Base-by-base conservation (phyloP, 257 asterid species). In the Apocynum venetum region DNA sequence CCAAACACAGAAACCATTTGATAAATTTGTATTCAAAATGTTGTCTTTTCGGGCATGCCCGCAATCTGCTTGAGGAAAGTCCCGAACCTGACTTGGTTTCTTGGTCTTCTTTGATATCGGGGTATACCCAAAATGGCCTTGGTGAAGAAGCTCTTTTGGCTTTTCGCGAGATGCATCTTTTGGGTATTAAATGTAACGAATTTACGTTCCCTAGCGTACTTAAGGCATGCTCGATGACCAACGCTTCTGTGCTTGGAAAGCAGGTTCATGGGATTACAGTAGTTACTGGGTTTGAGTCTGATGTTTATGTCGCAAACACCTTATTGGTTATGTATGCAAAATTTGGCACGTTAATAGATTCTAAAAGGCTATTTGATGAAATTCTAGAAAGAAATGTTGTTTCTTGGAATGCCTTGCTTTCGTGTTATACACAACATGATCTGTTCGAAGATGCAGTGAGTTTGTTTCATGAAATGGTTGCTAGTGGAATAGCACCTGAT, bases 41-140 rank as follows among this genome's bases (percentile, higher is more conserved):
- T 70, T 65, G 80, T 49, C 38, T 76, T 15, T 89, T 88, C 44
- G 49, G 49, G 38, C 69, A 79, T 74, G 97, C 97, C 60, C 87
- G 88, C 72, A 84, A 86, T 52, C 81, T 92, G 82, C 69, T 92
- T 19, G 90, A 83, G 2, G 93, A 91, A 85, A 87, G 89, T 84
- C 83, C 78, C 11, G 88, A 87, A 77, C 85, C 88, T 11, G 97
- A 92, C 75, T 83, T 89, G 85, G 91, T 92, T 53, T 89, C 93
- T 20, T 91, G 97, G 97, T 91, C 97, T 43, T 80, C 97, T 61
- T 80, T 92, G 84, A 83, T 92, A 77, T 89, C 97, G 8, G 97
- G 97, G 48, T 92, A 88, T 76, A 84, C 85, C 51, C 89, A 91
- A 79, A 86, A 86, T 86, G 97, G 97, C 31, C 77, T 79, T 60